Base-by-base conservation (phyloP, 2,329 filamentous ascomycete species). In the Penicillium oxalicum region DNA sequence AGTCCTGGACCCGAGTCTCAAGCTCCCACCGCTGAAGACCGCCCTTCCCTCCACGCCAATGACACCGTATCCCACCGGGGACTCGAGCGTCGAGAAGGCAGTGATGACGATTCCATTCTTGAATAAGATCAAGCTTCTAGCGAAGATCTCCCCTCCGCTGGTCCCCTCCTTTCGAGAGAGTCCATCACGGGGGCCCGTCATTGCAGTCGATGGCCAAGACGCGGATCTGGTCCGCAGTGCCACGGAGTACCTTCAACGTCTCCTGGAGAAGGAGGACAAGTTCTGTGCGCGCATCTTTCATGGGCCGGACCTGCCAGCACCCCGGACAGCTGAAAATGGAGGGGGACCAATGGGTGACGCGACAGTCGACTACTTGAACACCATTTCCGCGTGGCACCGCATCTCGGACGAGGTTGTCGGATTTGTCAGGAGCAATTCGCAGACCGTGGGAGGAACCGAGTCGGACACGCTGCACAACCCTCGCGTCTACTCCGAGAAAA, bases 161-260 rank as follows among this genome's bases (percentile, higher is more conserved):
- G 69, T 72, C 5, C 58, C 61, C 1, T 58, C 61, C 26, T 66
- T 65, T 49, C 59, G 58, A 4, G 58, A 64, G 42, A 13, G 50
- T 57, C 5, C 74, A 60, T 72, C 74, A 5, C 80, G 90, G n/a
- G 91, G 91, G 0, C 81, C 87, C 0, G 79, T 96, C 34, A 84
- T 97, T 53, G 86, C 88, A 0, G 74, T 97, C 27, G 91, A 97
- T 67, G 91, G 91, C 0, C 77, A 85, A 13, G 79, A 84, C 49
- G 66, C 72, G 1, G 75, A 79, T 8, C 80, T 87, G 4, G 83
- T 88, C 3, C 71, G 76, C 3, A 77, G 80, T 13, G 80, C 95
- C 18, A 78, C 86, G 47, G 74, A 77, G 32, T 84, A 83, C 58
- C 73, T 95, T 60, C 76, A 72, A 49, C 74, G 70, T 49, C 72